Percentiles rank a stretch among this genome's conserved stretches.
phyloP scores from a whole-genome alignment of 129 eudicot genomes.

The Scalesia atractyloides region DNA sequence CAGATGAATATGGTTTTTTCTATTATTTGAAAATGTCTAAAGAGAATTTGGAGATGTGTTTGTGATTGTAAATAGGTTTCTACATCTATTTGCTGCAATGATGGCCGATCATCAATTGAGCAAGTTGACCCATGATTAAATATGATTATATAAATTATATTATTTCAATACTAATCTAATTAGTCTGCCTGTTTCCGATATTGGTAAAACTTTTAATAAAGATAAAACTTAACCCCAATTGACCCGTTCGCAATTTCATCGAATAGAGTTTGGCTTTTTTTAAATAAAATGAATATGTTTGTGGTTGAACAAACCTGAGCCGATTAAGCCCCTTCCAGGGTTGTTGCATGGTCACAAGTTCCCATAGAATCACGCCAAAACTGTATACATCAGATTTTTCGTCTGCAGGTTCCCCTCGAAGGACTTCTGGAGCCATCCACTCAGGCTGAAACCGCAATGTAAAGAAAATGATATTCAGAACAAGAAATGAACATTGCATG shows the following conservation, averaged over 20 bases:
- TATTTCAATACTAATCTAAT: not conserved
- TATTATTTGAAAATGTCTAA: no score
- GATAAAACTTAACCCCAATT: not conserved
- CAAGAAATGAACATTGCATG: conserved; percentile 20
- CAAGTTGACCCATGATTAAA: no score
- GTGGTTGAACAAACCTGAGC: conserved; percentile 62
- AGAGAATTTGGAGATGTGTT: no score
- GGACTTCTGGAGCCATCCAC: conserved; percentile 99
- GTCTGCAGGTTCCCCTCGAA: conserved; percentile 86
- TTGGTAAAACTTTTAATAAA: not conserved
- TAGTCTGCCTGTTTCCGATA: not conserved
- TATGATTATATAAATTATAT: not conserved
- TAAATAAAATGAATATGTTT: not conserved
- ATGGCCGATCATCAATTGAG: no score
- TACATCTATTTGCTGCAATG: no score
- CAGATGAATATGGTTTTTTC: no score
- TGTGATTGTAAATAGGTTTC: no score
- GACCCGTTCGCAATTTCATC: not conserved
- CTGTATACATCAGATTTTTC: conserved; percentile 94
- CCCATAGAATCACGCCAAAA: conserved; percentile 95
- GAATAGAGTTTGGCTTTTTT: not conserved
- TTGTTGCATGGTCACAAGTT: conserved; percentile 86
- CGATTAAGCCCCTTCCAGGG: conserved; percentile 92
- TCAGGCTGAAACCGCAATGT: conserved; percentile 61
- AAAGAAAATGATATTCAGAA: conserved; percentile 29